A percentile compares a stretch with the other conserved stretches of the same genome.
These are phyloP conservation scores for Lumnitzera littorea DNA, from an alignment of 345 rosid genomes.

Conservation along the genomic window DNA sequence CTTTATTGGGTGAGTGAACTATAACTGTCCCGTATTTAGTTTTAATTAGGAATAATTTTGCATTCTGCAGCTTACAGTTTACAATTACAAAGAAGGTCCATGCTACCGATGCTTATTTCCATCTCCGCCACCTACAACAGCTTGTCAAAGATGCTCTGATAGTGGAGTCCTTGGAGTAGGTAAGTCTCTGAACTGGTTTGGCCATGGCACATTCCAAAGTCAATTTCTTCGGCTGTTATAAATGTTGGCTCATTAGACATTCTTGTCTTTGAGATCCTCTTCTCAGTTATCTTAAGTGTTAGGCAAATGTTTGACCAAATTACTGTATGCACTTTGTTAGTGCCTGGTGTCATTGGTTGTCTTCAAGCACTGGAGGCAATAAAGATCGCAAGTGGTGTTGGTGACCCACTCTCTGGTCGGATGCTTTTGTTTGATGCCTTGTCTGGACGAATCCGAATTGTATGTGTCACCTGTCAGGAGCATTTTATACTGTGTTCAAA, in stretches of 20 bases:
- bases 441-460: slow-evolving; percentile 71
- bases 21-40: background rate
- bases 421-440: slow-evolving; percentile 96
- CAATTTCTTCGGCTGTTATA: background rate
- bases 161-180: slow-evolving; percentile 91
- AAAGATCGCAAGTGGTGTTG: slow-evolving; percentile 74
- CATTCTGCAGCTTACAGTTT: slow-evolving; percentile 49
- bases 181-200: slow-evolving; percentile 14
- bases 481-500: too few relatives aligned
- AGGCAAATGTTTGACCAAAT: background rate
- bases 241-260: too few relatives aligned
- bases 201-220: background rate
- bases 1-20: too few relatives aligned
- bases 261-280: background rate
- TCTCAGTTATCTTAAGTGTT: background rate
- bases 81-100: slow-evolving; percentile 70
- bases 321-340: slow-evolving; percentile 24
- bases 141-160: slow-evolving; percentile 86
- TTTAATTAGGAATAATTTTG: background rate
- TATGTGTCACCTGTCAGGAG: slow-evolving; percentile 20
- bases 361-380: slow-evolving; percentile 95
- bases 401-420: slow-evolving; percentile 78
- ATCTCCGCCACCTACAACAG: slow-evolving; percentile 72
- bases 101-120: slow-evolving; percentile 87
- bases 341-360: slow-evolving; percentile 93